Base-by-base conservation (phyloP, 495 filamentous ascomycete genomes). In the Penicillium cosmopolitanum region DNA sequence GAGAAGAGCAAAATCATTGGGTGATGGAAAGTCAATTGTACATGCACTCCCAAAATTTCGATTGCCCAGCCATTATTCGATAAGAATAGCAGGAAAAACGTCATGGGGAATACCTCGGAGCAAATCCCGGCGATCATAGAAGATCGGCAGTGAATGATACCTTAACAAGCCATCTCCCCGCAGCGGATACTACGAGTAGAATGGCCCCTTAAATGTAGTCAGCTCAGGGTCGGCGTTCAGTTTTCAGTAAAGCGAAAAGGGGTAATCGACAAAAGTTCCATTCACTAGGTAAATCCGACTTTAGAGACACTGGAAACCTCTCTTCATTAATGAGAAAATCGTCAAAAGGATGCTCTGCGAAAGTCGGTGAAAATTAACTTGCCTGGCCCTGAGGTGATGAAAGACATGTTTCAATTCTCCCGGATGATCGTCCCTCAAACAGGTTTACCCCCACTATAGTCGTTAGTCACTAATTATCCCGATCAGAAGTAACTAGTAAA, bases 331-430 rank as follows among this genome's bases (percentile, higher is more conserved):
- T 31, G 6, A 31, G 2, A 9, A 28, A 31, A 31, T 31, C 4
- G 28, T 31, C 6, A 7, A 31, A 8, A 31, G 10, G 12, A 44
- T 44, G 15, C 4, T 44, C 12, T 44, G 42, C n/a, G 42, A 44
- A 19, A 44, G 42, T 44, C 42, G 42, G 42, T 44, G 42, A 44
- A 44, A 16, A 10, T 16, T 3, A 2, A 43, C 1, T 44, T 9
- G 15, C n/a, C n/a, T 12, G 42, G 15, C 42, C 42, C 2, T 44
- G 42, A 44, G 42, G 42, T 44, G 42, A 44, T 44, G 42, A 44
- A 44, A 44, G 42, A 44, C 42, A 64, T 64, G 64, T 64, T 56
- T 58, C 61, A 53, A 51, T 28, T 50, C 48, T 40, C 42, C 42
- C 42, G n/a, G 16, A 44, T n/a, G 42, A 44, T 44, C 42, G 42